Base-by-base conservation (phyloP, 441 rosid species). In the Brassica hybrid region DNA sequence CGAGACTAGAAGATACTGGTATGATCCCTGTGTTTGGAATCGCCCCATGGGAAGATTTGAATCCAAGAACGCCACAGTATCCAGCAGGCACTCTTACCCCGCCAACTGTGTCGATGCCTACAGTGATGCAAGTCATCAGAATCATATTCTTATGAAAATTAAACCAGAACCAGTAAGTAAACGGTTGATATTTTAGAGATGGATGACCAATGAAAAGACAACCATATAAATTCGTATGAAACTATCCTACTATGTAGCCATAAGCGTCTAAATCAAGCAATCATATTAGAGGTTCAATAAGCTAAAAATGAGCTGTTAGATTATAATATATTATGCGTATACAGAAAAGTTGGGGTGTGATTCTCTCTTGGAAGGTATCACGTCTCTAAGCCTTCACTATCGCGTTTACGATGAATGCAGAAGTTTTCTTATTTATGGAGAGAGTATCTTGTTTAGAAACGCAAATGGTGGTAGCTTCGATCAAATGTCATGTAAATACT, bases 1-100 rank as follows among this genome's bases (percentile, higher is more conserved):
- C 99, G 59, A 96, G 91, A 79, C 96, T 92, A 17, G 90, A 59
- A 14, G 98, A 89, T 72, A 90, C 85, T 67, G 97, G 93, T 76
- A 96, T 18, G 69, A 86, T 62, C 65, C 97, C 98, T 0, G 67
- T 11, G 27, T 86, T 89, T 73, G 93, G 76, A 81, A 92, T 81
- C 74, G 84, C 88, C 57, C 97, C 94, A 74, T 88, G 84, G 7
- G 98, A 93, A 36, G 93, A 88, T 61, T 93, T 86, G 76, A 91
- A 95, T 74, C 98, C 99, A 68, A 93, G 76, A 73, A 92, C 66
- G 63, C 97, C 92, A 81, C 98, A 96, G 76, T 81, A 96, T 58
- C 85, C 91, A 41, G 97, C 94, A 63, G 99, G 98, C 65, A 96
- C 85, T 84, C 99, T 90, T 75, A 94, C 92, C 34, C 97, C 99